Percentiles rank a stretch among this genome's conserved stretches.
These are phyloP conservation scores for Coniella lustricola DNA, from an alignment of 2,329 filamentous ascomycete genomes.

Conservation along the genomic window DNA sequence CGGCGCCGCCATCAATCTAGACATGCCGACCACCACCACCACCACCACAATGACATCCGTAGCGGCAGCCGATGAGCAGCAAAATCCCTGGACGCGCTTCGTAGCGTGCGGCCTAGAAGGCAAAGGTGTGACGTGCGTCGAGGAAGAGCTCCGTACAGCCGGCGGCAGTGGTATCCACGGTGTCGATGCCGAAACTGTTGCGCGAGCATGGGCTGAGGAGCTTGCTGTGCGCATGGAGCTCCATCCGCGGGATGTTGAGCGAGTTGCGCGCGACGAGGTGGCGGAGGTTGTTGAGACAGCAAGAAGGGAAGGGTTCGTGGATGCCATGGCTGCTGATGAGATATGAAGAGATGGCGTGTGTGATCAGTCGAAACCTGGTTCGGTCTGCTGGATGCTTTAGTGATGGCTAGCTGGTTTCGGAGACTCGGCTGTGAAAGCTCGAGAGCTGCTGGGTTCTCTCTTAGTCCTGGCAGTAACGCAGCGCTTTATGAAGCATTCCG, in stretches of 20 bases:
- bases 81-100: constrained; percentile 62
- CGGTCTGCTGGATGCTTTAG: no score
- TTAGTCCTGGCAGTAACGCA: no score
- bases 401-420: no score
- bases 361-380: no score
- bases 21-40: constrained; percentile 42
- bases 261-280: constrained; percentile 3
- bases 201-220: constrained; percentile 14
- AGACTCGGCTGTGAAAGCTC: no score
- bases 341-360: not conserved
- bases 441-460: no score
- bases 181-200: constrained; percentile 11
- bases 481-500: no score
- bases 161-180: constrained; percentile 5
- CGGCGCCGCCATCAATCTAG: constrained; percentile 76
- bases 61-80: constrained; percentile 44
- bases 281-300: constrained; percentile 6
- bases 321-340: constrained; percentile 5
- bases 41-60: not conserved
- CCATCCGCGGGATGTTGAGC: not conserved
- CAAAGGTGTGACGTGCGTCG: constrained; percentile 70
- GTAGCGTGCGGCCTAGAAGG: constrained; percentile 84
- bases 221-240: constrained; percentile 13
- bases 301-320: constrained; percentile 5
- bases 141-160: constrained; percentile 37